Evolutionary conservation across 257 asterid genomes (phyloP), one percentile per base, ranked within the genome.

Genomic region (Solanum dulcamara): DNA sequence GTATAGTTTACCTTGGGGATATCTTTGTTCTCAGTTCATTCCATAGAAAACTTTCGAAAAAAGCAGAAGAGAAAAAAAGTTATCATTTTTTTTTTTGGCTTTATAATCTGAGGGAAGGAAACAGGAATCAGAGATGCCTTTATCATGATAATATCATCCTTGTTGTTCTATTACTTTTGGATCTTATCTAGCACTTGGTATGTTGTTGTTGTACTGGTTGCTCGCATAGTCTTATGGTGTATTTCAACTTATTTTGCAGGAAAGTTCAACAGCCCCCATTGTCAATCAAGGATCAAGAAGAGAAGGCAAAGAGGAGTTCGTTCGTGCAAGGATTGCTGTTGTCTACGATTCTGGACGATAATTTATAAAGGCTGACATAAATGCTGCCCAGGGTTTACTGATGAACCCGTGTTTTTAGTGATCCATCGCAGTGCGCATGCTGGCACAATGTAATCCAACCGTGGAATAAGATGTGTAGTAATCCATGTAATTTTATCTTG

Each of bases 211-310:
- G 18, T 62, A 26, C 4, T 12, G 82, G 40, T 46, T 13, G n/a
- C 26, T 28, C 40, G 2, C 60, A 26, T 44, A 12, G 5, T 75
- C 60, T 75, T 46, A 75, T 26, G 40, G 15, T 75, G 66, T 68
- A 80, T 85, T 64, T 10, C 32, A 18, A 81, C 70, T 67, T 44
- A 5, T 26, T 37, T 80, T 87, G 91, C 96, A 95, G 98, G 84
- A 94, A 94, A 86, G 92, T 85, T 64, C 89, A 85, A 66, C 89
- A 91, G 81, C 90, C 96, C 64, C 96, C 98, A 1, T 86, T 96
- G 92, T 96, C 98, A 7, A 74, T 93, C 71, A 90, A 96, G 89
- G 99, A 96, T 75, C 89, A 93, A 87, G 99, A 94, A 90, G 98
- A 96, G 94, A 96, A 92, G 89, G 85, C 93, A 12, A 92, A 93